phyloP scores from a whole-genome alignment of 2,329 filamentous ascomycete genomes.

The Botrytis aclada region DNA sequence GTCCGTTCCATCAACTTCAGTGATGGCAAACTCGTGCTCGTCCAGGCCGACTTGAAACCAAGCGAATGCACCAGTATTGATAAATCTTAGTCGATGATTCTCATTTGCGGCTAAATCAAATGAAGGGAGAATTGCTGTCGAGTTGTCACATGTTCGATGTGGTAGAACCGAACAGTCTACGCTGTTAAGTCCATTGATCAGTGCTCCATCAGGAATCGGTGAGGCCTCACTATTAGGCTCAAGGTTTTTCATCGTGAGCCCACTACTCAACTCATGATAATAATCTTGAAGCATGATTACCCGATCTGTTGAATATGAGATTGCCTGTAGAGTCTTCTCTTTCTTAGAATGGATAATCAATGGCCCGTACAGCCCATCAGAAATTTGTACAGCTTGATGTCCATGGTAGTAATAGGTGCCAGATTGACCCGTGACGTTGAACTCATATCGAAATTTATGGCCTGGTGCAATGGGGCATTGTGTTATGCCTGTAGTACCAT shows the following conservation, averaged over 20 bases:
- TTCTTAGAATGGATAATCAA: conserved; percentile 62
- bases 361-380: conserved; percentile 66
- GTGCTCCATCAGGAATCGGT: conserved; percentile 46
- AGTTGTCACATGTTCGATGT: conserved; percentile 45
- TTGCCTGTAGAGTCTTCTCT: conserved; percentile 50
- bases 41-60: conserved; percentile 71
- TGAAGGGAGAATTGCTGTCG: conserved; percentile 40
- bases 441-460: conserved; percentile 62
- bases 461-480: conserved; percentile 64
- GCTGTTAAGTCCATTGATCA: conserved; percentile 46
- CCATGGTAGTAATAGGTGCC: conserved; percentile 62
- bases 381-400: conserved; percentile 61
- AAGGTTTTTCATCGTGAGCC: conserved; percentile 40
- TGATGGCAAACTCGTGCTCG: conserved; percentile 60
- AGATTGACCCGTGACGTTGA: conserved; percentile 54
- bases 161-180: conserved; percentile 41
- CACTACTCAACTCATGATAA: conserved; percentile 59
- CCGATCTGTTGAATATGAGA: conserved; percentile 54
- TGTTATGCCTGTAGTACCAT: conserved; percentile 63
- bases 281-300: conserved; percentile 69
- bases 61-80: conserved; percentile 69
- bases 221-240: conserved; percentile 44
- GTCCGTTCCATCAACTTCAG: conserved; percentile 68
- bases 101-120: conserved; percentile 51
- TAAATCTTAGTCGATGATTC: conserved; percentile 63